Evolutionary conservation across 768 basidiomycete species (phyloP), one percentile per base, ranked within the genome.

Genomic region (Tricholoma sp.): DNA sequence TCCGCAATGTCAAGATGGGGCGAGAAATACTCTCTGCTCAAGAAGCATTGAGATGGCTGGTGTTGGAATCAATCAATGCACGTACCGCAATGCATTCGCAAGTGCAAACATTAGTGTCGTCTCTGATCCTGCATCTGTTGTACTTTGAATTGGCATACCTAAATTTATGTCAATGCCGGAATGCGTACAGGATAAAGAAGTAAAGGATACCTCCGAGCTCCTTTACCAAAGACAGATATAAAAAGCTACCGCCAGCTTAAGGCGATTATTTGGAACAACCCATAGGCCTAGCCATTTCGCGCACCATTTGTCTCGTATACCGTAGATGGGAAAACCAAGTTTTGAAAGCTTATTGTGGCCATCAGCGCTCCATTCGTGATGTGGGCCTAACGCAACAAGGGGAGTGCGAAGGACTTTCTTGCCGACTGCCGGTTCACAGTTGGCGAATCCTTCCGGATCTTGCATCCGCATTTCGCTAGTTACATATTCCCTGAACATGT

Each of bases 301-400:
- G 0, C 61, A 57, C 57, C 60, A 66, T n/a, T 63, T 59, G 45
- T 74, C 69, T 0, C 59, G 34, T 37, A 72, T 53, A 3, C 61
- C 69, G 64, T 64, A 63, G 6, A 72, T 65, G 0, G 66, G 70
- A 62, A 74, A 73, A 0, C 73, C 69, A 49, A 72, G 67, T 9
- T 27, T 50, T 7, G 50, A 46, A n/a, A n/a, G n/a, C n/a, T n/a
- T n/a, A n/a, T n/a, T n/a, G n/a, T n/a, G n/a, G n/a, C n/a, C n/a
- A n/a, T n/a, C n/a, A n/a, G n/a, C n/a, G n/a, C n/a, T n/a, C n/a
- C n/a, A n/a, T n/a, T n/a, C n/a, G n/a, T n/a, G n/a, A n/a, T n/a
- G n/a, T n/a, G n/a, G n/a, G n/a, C n/a, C n/a, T n/a, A n/a, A n/a
- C n/a, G n/a, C 2, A 74, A 62, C 55, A 5, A 58, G 56, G 11